phyloP scores from a whole-genome alignment of 176 grass and related monocot genomes.

The Triticum urartu region DNA sequence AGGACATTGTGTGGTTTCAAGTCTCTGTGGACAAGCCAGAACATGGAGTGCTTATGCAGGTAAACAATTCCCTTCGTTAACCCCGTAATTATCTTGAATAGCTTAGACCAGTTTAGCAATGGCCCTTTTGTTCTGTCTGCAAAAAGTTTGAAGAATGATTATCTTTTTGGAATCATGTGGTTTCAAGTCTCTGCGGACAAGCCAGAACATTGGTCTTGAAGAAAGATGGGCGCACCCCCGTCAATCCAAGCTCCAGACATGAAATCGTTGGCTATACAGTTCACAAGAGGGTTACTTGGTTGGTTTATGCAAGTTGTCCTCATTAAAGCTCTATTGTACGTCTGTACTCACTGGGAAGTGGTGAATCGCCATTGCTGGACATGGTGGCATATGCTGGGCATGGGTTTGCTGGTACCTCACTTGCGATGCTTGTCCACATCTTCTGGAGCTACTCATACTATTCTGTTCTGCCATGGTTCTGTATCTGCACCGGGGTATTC shows the following conservation, averaged over 20 bases:
- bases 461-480: constrained; percentile 66
- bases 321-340: constrained; percentile 40
- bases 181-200: too few species aligned
- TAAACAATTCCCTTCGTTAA: constrained; percentile 42
- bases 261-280: constrained; percentile 41
- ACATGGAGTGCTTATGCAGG: constrained; percentile 37
- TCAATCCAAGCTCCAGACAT: too few species aligned
- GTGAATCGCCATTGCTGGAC: constrained; percentile 63
- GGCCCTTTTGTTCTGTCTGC: too few species aligned
- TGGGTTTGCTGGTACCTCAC: constrained; percentile 50
- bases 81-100: constrained; percentile 44
- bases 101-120: not conserved
- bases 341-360: constrained; percentile 47
- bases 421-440: constrained; percentile 46
- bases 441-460: constrained; percentile 64
- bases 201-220: too few species aligned
- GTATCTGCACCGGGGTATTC: constrained; percentile 65
- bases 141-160: too few species aligned
- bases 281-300: constrained; percentile 57
- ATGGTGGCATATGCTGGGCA: constrained; percentile 69
- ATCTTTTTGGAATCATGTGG: too few species aligned
- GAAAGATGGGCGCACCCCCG: too few species aligned
- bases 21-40: constrained; percentile 43
- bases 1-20: constrained; percentile 39
- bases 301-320: constrained; percentile 68